Evolutionary conservation across 768 basidiomycete genomes (phyloP).

Genomic region (Hypholoma fasciculare): DNA sequence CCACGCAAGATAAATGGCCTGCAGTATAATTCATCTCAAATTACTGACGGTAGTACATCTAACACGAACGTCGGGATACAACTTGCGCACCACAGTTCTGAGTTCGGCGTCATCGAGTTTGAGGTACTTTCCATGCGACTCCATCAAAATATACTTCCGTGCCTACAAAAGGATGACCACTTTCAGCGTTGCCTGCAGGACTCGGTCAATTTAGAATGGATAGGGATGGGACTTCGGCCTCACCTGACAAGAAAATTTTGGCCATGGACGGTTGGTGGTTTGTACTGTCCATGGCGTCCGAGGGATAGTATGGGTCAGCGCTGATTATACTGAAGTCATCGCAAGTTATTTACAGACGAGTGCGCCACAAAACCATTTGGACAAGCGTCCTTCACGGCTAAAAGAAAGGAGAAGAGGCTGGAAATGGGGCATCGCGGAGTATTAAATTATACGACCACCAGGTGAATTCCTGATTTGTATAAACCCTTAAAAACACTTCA

Average conservation of each 20-base stretch:
- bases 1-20: too few relatives aligned
- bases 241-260: neutral
- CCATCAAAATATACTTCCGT: too few relatives aligned
- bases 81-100: too few relatives aligned
- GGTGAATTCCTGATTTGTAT: conserved; percentile 18
- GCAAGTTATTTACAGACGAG: conserved; percentile 24
- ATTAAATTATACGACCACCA: conserved; percentile 18
- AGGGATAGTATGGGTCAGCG: conserved; percentile 14
- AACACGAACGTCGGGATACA: too few relatives aligned
- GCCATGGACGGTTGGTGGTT: conserved; percentile 18
- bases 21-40: too few relatives aligned
- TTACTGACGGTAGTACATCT: too few relatives aligned
- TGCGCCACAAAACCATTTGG: conserved; percentile 39
- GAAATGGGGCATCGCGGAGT: conserved; percentile 27
- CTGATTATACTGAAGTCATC: conserved; percentile 14
- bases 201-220: conserved; percentile 9
- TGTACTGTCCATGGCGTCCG: conserved; percentile 27
- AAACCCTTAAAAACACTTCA: conserved; percentile 25
- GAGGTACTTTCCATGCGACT: too few relatives aligned
- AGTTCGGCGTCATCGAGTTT: too few relatives aligned
- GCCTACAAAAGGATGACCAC: too few relatives aligned
- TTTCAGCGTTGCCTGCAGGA: too few relatives aligned
- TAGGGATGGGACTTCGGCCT: conserved; percentile 1
- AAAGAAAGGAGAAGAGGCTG: conserved; percentile 18
- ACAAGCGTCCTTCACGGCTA: conserved; percentile 15